These are phyloP conservation scores for Sungouiozyma ichnusensis DNA, from an alignment of 805 yeast species.

Conservation along the genomic window DNA sequence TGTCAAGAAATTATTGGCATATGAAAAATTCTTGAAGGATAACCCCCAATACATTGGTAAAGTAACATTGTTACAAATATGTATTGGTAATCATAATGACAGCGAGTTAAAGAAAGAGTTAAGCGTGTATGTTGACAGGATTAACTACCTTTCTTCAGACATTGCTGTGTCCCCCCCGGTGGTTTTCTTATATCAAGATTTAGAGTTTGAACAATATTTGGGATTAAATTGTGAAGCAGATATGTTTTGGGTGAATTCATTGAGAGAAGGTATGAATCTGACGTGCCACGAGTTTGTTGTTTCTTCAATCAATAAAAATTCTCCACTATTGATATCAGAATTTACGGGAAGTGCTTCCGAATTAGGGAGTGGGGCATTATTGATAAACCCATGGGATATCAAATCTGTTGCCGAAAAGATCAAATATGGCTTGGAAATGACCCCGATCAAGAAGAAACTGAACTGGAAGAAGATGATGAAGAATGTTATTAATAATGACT, in stretches of 20 bases:
- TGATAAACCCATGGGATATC: slow-evolving; percentile 88
- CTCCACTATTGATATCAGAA: slow-evolving; percentile 81
- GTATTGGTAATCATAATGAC: slow-evolving; percentile 49
- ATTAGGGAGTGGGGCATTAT: slow-evolving; percentile 54
- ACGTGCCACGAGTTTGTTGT: slow-evolving; percentile 91
- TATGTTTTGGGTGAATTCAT: slow-evolving; percentile 74
- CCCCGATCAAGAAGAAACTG: slow-evolving; percentile 38
- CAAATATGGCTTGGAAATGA: slow-evolving; percentile 51
- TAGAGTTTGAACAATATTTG: slow-evolving; percentile 79
- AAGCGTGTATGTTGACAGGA: slow-evolving; percentile 68
- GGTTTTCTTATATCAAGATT: slow-evolving; percentile 76
- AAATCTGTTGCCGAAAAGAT: slow-evolving; percentile 53
- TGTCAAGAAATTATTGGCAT: slow-evolving; percentile 76
- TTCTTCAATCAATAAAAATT: slow-evolving; percentile 56
- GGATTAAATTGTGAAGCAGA: slow-evolving; percentile 83
- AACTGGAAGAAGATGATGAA: slow-evolving; percentile 55
- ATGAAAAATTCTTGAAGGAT: slow-evolving; percentile 60
- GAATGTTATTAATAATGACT: slow-evolving; percentile 54
- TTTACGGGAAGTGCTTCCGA: slow-evolving; percentile 90
- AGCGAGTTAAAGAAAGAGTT: slow-evolving; percentile 62
- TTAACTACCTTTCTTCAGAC: slow-evolving; percentile 64
- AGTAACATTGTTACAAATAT: slow-evolving; percentile 75
- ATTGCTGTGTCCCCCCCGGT: slow-evolving; percentile 75
- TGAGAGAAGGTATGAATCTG: slow-evolving; percentile 94
- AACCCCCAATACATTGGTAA: slow-evolving; percentile 62